Evolutionary conservation across 495 filamentous ascomycete genomes (phyloP), one percentile per base, ranked within the genome.

Genomic region (Xylaria castorea): DNA sequence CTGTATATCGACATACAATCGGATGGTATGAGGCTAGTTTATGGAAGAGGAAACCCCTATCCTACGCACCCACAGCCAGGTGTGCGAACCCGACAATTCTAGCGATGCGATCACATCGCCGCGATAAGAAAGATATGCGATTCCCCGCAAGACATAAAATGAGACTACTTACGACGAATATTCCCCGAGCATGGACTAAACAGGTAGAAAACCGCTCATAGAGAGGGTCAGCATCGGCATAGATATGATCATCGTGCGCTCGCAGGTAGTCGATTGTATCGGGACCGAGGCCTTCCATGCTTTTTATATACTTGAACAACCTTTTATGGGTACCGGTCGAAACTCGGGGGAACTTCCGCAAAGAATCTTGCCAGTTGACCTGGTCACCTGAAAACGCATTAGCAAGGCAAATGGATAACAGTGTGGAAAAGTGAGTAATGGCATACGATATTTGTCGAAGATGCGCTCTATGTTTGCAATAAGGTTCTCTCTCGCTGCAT

Each of bases 201-300:
- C 50, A 34, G 25, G 14, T 34, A 36, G 36, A 16, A 5, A 66
- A 48, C 1, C 64, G 25, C 12, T 66, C 44, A 1, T 66, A 50
- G 8, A 66, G n/a, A 36, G 64, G 40, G 14, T 66, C 64, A 27
- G 6, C 64, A 34, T 66, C 64, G 25, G 64, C 44, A 16, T 66
- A 66, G 12, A 66, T 36, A 3, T 36, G 14, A 2, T 66, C 64
- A 38, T 66, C 64, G 25, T 51, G 1, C 1, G 64, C 44, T 30
- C 64, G 64, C n/a, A 66, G 44, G 46, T 66, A 66, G 22, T 66
- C 64, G 27, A 66, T 2, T 20, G 16, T 5, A 7, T 48, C 64
- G 2, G 64, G 40, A 12, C 16, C 27, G 18, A 66, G 64, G 27
- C 64, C 64, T 8, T 40, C 27, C 16, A 66, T 30, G 20, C 27